phyloP scores from a whole-genome alignment of 2,329 filamentous ascomycete species.

The Neurospora sp. region DNA sequence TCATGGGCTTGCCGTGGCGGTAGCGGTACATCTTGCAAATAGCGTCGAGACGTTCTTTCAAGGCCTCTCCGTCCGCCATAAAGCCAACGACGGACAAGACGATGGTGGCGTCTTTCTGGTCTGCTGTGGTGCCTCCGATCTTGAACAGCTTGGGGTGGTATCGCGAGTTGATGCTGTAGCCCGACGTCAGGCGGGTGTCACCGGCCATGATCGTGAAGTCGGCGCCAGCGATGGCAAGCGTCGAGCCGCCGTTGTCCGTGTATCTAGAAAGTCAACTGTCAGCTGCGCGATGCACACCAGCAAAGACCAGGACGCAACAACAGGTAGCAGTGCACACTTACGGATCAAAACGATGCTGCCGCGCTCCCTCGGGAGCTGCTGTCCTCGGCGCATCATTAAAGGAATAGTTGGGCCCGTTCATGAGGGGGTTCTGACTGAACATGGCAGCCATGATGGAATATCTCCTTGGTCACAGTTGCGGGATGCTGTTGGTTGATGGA shows the following conservation, averaged over 20 bases:
- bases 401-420: constrained; percentile 61
- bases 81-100: constrained; percentile 93
- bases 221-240: constrained; percentile 83
- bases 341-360: constrained; percentile 87
- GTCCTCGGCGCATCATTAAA: constrained; percentile 51
- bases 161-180: constrained; percentile 98
- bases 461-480: constrained; percentile 5
- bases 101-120: constrained; percentile 75
- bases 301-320: not conserved
- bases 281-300: constrained; percentile 1
- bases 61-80: constrained; percentile 83
- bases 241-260: constrained; percentile 95
- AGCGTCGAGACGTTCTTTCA: constrained; percentile 88
- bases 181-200: constrained; percentile 89
- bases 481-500: not conserved
- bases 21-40: constrained; percentile 99
- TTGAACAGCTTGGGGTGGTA: constrained; percentile 94
- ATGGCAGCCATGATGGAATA: constrained; percentile 47
- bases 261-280: constrained; percentile 46
- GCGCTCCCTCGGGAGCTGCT: constrained; percentile 40
- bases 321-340: constrained; percentile 35
- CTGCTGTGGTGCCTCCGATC: constrained; percentile 82
- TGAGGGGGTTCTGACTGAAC: constrained; percentile 60
- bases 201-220: constrained; percentile 96
- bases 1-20: constrained; percentile 95